A percentile compares a stretch with the other conserved stretches of the same genome.
Evolutionary conservation across 2,329 filamentous ascomycete species (phyloP).

Genomic region (Cryoendolithus antarcticus): DNA sequence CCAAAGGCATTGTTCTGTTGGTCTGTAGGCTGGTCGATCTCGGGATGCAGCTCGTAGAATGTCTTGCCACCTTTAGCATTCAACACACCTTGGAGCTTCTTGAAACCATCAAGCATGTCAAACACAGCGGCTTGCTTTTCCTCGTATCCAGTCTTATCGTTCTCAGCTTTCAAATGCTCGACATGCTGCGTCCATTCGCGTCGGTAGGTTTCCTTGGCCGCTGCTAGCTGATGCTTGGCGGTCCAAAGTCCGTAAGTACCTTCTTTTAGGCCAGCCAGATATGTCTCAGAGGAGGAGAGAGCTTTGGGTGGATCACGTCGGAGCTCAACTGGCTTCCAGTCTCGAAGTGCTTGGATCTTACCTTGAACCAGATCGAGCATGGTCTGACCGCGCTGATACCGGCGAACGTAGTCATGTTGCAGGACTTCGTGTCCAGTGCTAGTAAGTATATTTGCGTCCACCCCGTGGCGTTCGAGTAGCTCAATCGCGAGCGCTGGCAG

Average conservation of each 20-base stretch:
- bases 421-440: slow-evolving; percentile 20
- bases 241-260: slow-evolving; percentile 52
- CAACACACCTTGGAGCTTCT: slow-evolving; percentile 43
- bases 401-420: slow-evolving; percentile 23
- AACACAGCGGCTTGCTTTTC: slow-evolving; percentile 48
- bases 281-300: slow-evolving; percentile 34
- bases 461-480: slow-evolving; percentile 46
- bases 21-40: slow-evolving; percentile 22
- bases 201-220: slow-evolving; percentile 27
- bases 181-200: slow-evolving; percentile 22
- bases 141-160: slow-evolving; percentile 18
- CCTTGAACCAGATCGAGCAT: slow-evolving; percentile 49
- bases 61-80: slow-evolving; percentile 51
- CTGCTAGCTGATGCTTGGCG: slow-evolving; percentile 29
- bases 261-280: slow-evolving; percentile 37
- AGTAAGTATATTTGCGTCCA: slow-evolving; percentile 51
- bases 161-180: slow-evolving; percentile 9
- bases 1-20: background rate
- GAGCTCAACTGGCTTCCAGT: slow-evolving; percentile 30
- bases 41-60: slow-evolving; percentile 52
- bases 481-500: slow-evolving; percentile 41
- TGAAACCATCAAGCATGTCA: slow-evolving; percentile 39
- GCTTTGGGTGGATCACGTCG: slow-evolving; percentile 16
- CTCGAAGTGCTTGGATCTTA: slow-evolving; percentile 39
- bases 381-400: slow-evolving; percentile 31